phyloP scores from a whole-genome alignment of 768 basidiomycete genomes.

The Dictyophora rubrovolvata region DNA sequence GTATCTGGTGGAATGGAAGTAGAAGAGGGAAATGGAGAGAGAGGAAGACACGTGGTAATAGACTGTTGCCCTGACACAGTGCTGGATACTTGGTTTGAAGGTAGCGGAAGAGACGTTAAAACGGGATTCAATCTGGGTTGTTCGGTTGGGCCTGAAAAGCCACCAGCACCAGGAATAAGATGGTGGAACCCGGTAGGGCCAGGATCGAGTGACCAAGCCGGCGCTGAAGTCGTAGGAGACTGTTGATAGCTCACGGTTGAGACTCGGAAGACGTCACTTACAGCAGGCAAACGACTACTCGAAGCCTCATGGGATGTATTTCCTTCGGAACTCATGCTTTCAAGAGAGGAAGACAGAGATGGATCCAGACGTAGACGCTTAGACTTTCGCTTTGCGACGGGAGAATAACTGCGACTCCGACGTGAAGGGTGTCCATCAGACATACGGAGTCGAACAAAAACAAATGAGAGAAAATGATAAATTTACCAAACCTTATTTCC shows the following conservation, averaged over 20 bases:
- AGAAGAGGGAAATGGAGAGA: background rate
- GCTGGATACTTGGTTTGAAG: background rate
- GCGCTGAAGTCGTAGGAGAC: slow-evolving; percentile 3
- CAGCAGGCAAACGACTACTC: background rate
- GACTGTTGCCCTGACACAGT: background rate
- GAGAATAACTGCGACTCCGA: background rate
- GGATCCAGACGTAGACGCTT: slow-evolving; percentile 7
- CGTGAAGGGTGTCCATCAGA: background rate
- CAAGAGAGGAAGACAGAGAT: background rate
- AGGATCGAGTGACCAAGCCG: background rate
- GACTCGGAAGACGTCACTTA: background rate
- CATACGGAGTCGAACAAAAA: background rate
- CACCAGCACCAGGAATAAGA: background rate
- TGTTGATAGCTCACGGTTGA: background rate
- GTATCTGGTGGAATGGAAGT: slow-evolving; percentile 10
- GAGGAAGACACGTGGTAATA: background rate
- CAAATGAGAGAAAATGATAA: background rate
- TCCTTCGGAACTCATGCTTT: background rate
- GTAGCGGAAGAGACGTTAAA: background rate
- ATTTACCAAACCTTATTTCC: background rate
- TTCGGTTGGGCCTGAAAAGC: background rate
- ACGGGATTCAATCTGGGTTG: background rate
- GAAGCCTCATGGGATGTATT: background rate
- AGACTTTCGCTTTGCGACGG: background rate
- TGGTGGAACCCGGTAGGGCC: background rate